These are phyloP conservation scores for Aureobasidium leucospermi DNA, from an alignment of 2,329 filamentous ascomycete genomes.

Conservation along the genomic window DNA sequence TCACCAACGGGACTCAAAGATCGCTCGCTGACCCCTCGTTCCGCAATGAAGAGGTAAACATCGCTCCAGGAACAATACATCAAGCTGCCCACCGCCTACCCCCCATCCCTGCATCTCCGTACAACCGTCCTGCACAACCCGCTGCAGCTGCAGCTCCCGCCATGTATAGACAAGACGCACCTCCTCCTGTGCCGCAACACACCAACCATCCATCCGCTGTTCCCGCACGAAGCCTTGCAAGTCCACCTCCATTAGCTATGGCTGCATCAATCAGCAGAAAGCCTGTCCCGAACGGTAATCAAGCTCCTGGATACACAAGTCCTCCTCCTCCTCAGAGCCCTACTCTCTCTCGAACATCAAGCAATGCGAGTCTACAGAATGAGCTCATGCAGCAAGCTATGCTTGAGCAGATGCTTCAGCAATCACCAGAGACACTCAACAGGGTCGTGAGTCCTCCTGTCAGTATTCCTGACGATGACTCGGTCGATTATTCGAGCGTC, in stretches of 20 bases:
- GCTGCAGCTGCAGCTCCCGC: background rate
- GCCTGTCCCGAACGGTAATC: conserved; percentile 1
- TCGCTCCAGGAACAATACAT: conserved; percentile 19
- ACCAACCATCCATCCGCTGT: conserved; percentile 18
- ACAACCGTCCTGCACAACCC: conserved; percentile 27
- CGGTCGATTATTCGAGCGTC: conserved; percentile 71
- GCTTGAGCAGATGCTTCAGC: conserved; percentile 30
- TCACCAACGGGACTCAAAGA: conserved; percentile 29
- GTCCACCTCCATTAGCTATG: background rate
- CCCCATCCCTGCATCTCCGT: conserved; percentile 41
- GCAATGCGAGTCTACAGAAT: conserved; percentile 36
- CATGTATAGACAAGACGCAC: conserved; percentile 18
- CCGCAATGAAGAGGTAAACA: conserved; percentile 42
- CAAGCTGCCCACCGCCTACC: conserved; percentile 26
- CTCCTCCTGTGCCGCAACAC: conserved; percentile 21
- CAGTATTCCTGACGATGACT: conserved; percentile 55
- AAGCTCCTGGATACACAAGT: background rate
- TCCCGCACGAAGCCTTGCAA: background rate
- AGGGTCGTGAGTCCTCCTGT: conserved; percentile 20
- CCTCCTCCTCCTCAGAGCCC: background rate
- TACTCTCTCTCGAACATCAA: conserved; percentile 23
- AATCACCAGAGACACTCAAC: conserved; percentile 22
- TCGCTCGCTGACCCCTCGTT: conserved; percentile 49
- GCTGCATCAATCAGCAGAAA: background rate
- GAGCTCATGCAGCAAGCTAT: conserved; percentile 38